A percentile compares a stretch with the other conserved stretches of the same genome.
These are phyloP conservation scores for Gnaphalium uliginosum DNA, from an alignment of 129 eudicot genomes.

Conservation along the genomic window DNA sequence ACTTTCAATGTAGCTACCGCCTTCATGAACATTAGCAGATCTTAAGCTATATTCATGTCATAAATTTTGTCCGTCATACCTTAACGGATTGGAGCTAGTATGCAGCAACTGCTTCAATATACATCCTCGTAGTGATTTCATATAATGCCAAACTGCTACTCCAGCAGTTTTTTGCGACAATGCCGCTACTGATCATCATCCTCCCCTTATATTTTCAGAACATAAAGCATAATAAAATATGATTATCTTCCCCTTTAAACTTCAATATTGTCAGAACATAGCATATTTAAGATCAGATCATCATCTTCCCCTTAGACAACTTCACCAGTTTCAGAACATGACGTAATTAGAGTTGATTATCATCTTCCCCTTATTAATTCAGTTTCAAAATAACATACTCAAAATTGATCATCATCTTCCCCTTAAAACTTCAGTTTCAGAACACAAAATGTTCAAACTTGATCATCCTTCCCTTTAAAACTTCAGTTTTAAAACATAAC, in stretches of 20 bases:
- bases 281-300: neutral
- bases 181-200: slow-evolving; percentile 16
- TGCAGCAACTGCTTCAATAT: slow-evolving; percentile 23
- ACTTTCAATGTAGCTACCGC: slow-evolving; percentile 16
- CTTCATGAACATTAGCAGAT: slow-evolving; percentile 22
- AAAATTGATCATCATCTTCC: neutral
- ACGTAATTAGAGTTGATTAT: neutral
- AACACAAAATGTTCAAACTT: too few species aligned
- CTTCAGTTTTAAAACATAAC: neutral
- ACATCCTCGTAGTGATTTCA: neutral
- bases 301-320: neutral
- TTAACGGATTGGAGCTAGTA: slow-evolving; percentile 4
- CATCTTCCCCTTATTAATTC: neutral
- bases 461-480: neutral
- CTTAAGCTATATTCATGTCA: slow-evolving; percentile 15
- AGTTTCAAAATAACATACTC: neutral
- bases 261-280: neutral
- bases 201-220: neutral
- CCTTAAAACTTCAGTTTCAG: too few species aligned
- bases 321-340: neutral
- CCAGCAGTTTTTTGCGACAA: slow-evolving; percentile 6
- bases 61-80: slow-evolving; percentile 6
- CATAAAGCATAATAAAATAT: neutral
- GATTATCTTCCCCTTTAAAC: slow-evolving; percentile 1
- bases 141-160: slow-evolving; percentile 18